Evolutionary conservation across 169 alveolate species (phyloP).

Genomic region (Eimeria praecox): DNA sequence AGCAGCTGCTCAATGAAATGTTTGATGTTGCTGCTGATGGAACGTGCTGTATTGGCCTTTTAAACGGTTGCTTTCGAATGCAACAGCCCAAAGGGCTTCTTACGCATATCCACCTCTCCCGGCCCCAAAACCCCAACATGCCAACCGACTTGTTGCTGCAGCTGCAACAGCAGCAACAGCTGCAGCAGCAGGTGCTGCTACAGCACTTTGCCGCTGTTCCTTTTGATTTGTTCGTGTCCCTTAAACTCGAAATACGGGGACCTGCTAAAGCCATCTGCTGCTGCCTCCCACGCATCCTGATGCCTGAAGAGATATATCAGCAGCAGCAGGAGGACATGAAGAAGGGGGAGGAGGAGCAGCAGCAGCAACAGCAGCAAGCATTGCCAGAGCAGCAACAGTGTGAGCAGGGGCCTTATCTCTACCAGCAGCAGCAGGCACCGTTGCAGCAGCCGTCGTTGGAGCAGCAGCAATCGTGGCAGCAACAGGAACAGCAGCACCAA

Average conservation of each 20-base stretch:
- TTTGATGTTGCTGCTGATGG: conserved; percentile 26
- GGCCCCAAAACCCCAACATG: background rate
- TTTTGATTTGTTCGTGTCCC: conserved; percentile 25
- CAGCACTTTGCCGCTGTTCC: background rate
- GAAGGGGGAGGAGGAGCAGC: background rate
- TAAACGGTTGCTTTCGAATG: conserved; percentile 46
- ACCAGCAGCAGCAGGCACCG: background rate
- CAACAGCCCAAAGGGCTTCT: conserved; percentile 55
- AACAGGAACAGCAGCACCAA: background rate
- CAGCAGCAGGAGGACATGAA: background rate
- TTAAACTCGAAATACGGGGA: conserved; percentile 34
- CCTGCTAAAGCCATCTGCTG: conserved; percentile 8
- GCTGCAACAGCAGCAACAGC: background rate
- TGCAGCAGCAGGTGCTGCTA: background rate
- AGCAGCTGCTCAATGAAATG: background rate
- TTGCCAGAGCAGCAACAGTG: background rate
- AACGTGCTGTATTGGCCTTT: conserved; percentile 29
- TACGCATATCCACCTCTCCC: background rate
- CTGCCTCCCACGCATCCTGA: background rate
- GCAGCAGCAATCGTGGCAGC: too few relatives aligned
- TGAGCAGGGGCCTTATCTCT: background rate
- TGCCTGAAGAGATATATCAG: conserved; percentile 18
- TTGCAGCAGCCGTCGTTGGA: too few relatives aligned
- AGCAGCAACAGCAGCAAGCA: background rate
- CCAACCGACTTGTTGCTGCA: conserved; percentile 4